phyloP scores from a whole-genome alignment of 2,329 filamentous ascomycete species.

The Curvularia hawaiiensis region DNA sequence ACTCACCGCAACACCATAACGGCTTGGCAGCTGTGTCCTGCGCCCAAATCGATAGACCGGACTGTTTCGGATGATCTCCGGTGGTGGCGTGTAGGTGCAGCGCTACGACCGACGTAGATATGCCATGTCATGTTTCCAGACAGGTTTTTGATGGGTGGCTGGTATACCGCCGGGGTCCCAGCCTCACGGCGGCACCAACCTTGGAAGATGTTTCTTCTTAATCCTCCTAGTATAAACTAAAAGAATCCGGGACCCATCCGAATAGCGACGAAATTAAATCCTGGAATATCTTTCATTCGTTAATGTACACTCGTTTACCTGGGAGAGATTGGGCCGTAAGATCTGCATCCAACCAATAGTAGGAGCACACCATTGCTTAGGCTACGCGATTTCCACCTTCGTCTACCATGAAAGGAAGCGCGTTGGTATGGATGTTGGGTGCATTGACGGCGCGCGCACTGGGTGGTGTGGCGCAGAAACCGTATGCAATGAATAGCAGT shows the following conservation, averaged over 20 bases:
- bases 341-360: slow-evolving; percentile 19
- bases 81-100: slow-evolving; percentile 17
- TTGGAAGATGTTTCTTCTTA: slow-evolving; percentile 8
- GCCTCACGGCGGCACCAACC: slow-evolving; percentile 24
- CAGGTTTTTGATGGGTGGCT: slow-evolving; percentile 25
- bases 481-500: slow-evolving; percentile 18
- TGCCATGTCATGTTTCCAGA: slow-evolving; percentile 35
- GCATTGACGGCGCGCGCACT: slow-evolving; percentile 24
- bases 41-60: slow-evolving; percentile 19
- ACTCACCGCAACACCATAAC: slow-evolving; percentile 13
- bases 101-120: slow-evolving; percentile 22
- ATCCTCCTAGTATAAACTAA: slow-evolving; percentile 15
- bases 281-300: slow-evolving; percentile 8
- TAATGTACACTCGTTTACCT: slow-evolving; percentile 11
- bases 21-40: slow-evolving; percentile 13
- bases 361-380: slow-evolving; percentile 14
- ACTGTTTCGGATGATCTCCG: slow-evolving; percentile 18
- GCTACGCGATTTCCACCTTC: slow-evolving; percentile 6
- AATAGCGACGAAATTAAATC: slow-evolving; percentile 17
- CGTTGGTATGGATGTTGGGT: slow-evolving; percentile 23
- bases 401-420: slow-evolving; percentile 25
- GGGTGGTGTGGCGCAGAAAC: slow-evolving; percentile 18
- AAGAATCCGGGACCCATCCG: slow-evolving; percentile 9
- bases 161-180: slow-evolving; percentile 23
- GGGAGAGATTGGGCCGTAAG: slow-evolving; percentile 2